Percentiles rank a stretch among this genome's conserved stretches.
Conservation (phyloP, 306 rosid species). For the Cicer arietinum region DNA sequence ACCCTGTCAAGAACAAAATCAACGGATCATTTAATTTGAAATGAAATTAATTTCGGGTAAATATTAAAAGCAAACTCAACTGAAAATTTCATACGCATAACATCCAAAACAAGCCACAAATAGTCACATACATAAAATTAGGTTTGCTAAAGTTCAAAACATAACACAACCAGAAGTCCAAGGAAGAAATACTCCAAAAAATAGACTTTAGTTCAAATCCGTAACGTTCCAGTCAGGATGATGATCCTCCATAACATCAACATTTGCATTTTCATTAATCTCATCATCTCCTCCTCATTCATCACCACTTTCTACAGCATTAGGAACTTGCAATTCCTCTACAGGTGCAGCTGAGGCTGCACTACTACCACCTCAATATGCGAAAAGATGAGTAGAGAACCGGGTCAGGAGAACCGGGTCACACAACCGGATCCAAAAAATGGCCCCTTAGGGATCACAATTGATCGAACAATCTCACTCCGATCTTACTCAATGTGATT, state of each 20-base stretch:
- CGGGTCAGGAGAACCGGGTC: neutral
- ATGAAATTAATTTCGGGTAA: constrained; percentile 26
- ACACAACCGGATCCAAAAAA: neutral
- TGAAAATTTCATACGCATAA: neutral
- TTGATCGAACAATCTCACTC: neutral
- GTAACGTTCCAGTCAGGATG: neutral
- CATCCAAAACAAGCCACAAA: neutral
- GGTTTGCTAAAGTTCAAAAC: neutral
- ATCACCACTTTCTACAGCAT: no score
- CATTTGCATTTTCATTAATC: neutral
- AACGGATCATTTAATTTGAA: constrained; percentile 27
- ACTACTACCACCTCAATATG: neutral
- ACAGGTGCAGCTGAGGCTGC: neutral
- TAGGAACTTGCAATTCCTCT: neutral
- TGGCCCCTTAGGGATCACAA: neutral
- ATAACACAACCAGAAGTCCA: neutral
- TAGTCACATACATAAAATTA: neutral
- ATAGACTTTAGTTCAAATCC: neutral
- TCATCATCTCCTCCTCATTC: no score
- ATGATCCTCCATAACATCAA: neutral
- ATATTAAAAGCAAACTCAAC: constrained; percentile 28
- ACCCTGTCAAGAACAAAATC: constrained; percentile 63
- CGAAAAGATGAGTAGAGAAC: neutral
- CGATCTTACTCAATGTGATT: neutral
- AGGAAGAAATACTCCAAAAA: neutral